These are phyloP conservation scores for Ilyonectria mors-panacis DNA, from an alignment of 2,329 filamentous ascomycete species.

Conservation along the genomic window DNA sequence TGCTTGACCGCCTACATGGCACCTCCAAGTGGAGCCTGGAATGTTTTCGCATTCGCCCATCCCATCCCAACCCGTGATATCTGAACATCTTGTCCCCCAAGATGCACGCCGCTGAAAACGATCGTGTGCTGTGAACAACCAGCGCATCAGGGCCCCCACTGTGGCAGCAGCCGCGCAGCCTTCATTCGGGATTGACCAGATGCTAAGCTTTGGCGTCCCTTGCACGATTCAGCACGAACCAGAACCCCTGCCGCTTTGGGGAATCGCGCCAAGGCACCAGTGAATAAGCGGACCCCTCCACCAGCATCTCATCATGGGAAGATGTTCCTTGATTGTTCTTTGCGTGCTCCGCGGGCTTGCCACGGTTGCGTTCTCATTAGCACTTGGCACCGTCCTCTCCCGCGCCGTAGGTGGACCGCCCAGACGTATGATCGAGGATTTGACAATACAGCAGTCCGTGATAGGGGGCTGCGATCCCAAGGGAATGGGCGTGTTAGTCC, in stretches of 20 bases:
- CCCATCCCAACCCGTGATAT: too few relatives aligned
- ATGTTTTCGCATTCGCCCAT: conserved; percentile 2
- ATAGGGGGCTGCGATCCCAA: conserved; percentile 6
- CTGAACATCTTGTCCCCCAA: too few relatives aligned
- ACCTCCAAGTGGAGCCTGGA: conserved; percentile 7
- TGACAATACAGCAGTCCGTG: background rate
- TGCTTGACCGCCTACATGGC: conserved; percentile 5
- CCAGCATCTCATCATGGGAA: background rate
- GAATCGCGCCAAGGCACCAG: conserved; percentile 42
- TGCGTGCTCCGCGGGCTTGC: background rate
- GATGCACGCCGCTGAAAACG: too few relatives aligned
- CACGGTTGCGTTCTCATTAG: background rate
- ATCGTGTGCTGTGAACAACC: background rate
- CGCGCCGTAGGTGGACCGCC: conserved; percentile 3
- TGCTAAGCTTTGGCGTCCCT: conserved; percentile 19
- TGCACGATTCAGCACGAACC: background rate
- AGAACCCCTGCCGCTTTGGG: conserved; percentile 33
- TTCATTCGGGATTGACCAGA: background rate
- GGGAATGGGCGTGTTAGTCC: conserved; percentile 12
- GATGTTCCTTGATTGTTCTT: background rate
- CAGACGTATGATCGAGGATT: background rate
- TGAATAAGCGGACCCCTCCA: conserved; percentile 6
- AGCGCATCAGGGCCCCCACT: conserved; percentile 13
- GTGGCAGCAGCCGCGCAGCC: background rate
- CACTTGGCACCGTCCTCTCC: background rate